Base-by-base conservation (phyloP, 352 stramenopile genomes). In the Globisporangium orthogonon region DNA sequence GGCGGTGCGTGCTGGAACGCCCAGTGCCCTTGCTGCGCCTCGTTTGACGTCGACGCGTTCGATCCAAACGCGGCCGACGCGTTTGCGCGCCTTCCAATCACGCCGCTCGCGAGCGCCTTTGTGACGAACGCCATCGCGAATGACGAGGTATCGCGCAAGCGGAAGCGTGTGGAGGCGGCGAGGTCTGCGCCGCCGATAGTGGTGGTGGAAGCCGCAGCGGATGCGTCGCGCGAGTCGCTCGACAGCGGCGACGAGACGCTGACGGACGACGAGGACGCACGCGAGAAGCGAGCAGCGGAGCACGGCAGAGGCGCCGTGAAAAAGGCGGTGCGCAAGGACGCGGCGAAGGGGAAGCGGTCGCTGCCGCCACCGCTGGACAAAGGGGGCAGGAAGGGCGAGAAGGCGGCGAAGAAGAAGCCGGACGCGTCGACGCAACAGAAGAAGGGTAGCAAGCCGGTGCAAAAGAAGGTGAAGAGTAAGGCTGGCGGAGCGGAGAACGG, bases 1-100 rank as follows among this genome's bases (percentile, higher is more conserved):
- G 64, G 80, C 43, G 78, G 80, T 2, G 60, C 76, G 9, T 95
- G 86, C 57, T 95, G 83, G 83, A 95, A 95, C 52, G 61, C 71
- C 7, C 57, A 71, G 23, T 95, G 86, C 52, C 86, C 86, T 7
- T 70, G 80, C 35, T 89, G 76, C 28, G 58, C 79, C 2, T 71
- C 78, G 14, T 95, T 89, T 56, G 75, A 93, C 41, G 66, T 87
- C 6, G 71, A 83, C 28, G 51, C 55, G 13, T 89, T 78, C 46
- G 71, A 84, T 44, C 54, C 73, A 11, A 71, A 51, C 10, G 48
- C 65, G 35, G 61, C 69, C 61, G 70, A 81, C 35, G 65, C 57
- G 7, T 71, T 80, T n/a, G 81, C 83, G 17, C 71, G 83, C 7
- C 57, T 93, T 10, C 78, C 80, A 1, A 66, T 80, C 17, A 62